Base-by-base conservation (phyloP, 2,329 filamentous ascomycete species). In the Tolypocladium inflatum region DNA sequence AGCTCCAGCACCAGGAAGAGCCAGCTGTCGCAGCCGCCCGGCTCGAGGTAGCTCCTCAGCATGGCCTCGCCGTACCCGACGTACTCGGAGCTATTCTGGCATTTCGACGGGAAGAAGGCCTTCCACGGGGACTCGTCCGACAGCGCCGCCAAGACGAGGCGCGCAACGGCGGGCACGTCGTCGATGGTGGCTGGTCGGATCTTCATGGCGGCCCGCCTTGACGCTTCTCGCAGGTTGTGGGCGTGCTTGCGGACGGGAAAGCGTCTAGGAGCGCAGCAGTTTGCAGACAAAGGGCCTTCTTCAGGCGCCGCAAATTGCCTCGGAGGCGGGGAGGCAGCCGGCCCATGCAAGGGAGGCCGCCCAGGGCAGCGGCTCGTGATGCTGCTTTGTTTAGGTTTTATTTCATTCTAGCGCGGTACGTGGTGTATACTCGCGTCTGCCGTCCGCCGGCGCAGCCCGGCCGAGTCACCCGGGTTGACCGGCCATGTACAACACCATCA, bases 81-180 rank as follows among this genome's bases (percentile, higher is more conserved):
- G 39, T 37, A 23, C 2, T 39, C 48, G 13, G 50, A 19, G 33
- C 55, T 38, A 4, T 51, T 38, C 52, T 59, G 55, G 21, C 55
- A 33, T 33, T 50, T 51, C 35, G 39, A 43, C 8, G 61, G 57
- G 41, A 62, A 55, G 45, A 61, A 57, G 13, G 56, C 30, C 8
- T 35, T 59, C 63, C 61, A 63, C 6, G 62, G 60, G 3, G 57
- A 38, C 52, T 65, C 62, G 45, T 59, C 38, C 3, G 58, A 38
- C 35, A 63, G 57, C 23, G 57, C 56, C n/a, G 60, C 58, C 13
- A 63, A 55, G 21, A 63, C 39, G 23, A 64, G 41, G 26, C 60
- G 58, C 2, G 60, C 59, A 21, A 63, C 58, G 51, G 60, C 60
- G n/a, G 63, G 59, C 39, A 63, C 56, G 41, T 65, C 62, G 38